These are phyloP conservation scores for Cylindrotheca closterium DNA, from an alignment of 108 stramenopile species.

Conservation along the genomic window DNA sequence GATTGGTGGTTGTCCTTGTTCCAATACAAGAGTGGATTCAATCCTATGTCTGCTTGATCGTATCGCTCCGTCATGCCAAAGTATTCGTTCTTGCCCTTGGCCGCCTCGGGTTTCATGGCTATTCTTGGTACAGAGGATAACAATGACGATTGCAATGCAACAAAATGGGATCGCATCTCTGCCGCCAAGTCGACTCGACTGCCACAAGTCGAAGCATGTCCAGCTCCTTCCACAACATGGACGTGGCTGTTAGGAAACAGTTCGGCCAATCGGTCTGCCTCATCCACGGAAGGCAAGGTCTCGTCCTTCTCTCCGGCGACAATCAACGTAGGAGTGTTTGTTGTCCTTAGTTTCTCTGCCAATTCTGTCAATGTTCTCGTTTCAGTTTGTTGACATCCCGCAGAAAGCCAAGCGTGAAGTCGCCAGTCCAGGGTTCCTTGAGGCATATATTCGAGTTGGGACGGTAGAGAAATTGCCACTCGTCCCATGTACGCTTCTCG, in stretches of 20 bases:
- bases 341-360: slow-evolving; percentile 14
- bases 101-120: slow-evolving; percentile 42
- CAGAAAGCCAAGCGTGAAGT: slow-evolving; percentile 67
- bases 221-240: slow-evolving; percentile 76
- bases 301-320: slow-evolving; percentile 81
- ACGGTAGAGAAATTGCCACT: slow-evolving; percentile 65
- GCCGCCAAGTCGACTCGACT: slow-evolving; percentile 69
- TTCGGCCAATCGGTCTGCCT: slow-evolving; percentile 63
- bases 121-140: slow-evolving; percentile 16
- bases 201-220: slow-evolving; percentile 86
- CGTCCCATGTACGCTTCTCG: slow-evolving; percentile 90
- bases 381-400: slow-evolving; percentile 51
- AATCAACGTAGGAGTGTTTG: slow-evolving; percentile 54
- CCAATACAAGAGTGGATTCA: slow-evolving; percentile 79
- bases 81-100: slow-evolving; percentile 23
- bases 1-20: slow-evolving; percentile 28
- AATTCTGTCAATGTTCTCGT: slow-evolving; percentile 6
- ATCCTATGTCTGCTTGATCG: slow-evolving; percentile 64
- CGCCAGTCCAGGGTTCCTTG: slow-evolving; percentile 78
- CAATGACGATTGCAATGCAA: slow-evolving; percentile 24
- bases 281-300: slow-evolving; percentile 73
- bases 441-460: slow-evolving; percentile 68
- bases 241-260: slow-evolving; percentile 41
- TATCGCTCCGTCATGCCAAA: slow-evolving; percentile 79
- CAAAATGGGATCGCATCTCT: slow-evolving; percentile 54